Evolutionary conservation across 331 rosid species (phyloP).

Genomic region (Pyrus hybrid): DNA sequence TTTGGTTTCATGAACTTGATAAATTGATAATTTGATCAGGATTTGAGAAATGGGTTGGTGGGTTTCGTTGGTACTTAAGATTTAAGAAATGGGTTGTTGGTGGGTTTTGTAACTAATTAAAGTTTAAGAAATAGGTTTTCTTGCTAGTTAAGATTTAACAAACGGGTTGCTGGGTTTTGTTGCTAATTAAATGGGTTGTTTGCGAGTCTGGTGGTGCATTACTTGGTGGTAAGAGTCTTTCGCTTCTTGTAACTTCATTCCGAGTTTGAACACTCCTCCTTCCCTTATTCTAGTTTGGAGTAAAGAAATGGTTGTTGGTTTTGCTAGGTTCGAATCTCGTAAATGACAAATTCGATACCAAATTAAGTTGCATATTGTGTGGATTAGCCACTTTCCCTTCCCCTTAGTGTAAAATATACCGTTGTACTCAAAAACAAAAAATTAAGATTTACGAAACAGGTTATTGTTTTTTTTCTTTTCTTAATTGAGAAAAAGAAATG

Average conservation of each 20-base stretch:
- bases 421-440: too few species aligned
- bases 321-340: background rate
- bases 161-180: background rate
- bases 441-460: background rate
- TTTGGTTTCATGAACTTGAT: background rate
- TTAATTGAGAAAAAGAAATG: background rate
- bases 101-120: background rate
- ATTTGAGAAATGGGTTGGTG: background rate
- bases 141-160: background rate
- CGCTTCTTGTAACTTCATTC: too few species aligned
- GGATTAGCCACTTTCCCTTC: too few species aligned
- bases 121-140: background rate
- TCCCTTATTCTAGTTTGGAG: too few species aligned
- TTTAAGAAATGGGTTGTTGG: background rate
- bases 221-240: too few species aligned
- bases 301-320: background rate
- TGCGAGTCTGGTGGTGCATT: too few species aligned
- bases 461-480: background rate
- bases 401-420: too few species aligned
- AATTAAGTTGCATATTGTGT: too few species aligned
- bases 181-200: background rate
- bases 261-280: too few species aligned
- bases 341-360: too few species aligned
- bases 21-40: background rate
- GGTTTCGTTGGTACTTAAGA: background rate